Evolutionary conservation across 164 flowering plant genomes (phyloP).

Genomic region (Cinnamomum chago): DNA sequence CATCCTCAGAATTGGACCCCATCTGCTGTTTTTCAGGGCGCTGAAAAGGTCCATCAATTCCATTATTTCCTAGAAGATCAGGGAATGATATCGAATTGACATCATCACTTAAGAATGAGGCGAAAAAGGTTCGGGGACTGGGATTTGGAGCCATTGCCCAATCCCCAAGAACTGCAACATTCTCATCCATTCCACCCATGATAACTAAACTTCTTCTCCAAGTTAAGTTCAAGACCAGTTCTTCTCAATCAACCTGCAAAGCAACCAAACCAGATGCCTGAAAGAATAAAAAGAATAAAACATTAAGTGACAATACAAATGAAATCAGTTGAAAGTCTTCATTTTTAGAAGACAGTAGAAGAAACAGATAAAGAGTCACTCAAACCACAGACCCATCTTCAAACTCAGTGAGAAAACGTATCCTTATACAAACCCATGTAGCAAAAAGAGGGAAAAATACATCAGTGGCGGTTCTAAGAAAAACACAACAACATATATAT

Average conservation of each 20-base stretch:
- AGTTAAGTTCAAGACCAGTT: neutral
- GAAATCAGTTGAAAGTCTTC: neutral
- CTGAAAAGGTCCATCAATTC: slow-evolving; percentile 10
- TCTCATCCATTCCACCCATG: slow-evolving; percentile 62
- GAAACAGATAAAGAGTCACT: neutral
- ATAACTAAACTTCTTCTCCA: neutral
- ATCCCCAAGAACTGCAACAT: slow-evolving; percentile 54
- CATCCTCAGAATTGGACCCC: slow-evolving; percentile 11
- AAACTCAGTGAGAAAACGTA: neutral
- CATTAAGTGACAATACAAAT: neutral
- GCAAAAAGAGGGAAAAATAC: neutral
- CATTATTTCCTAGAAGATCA: slow-evolving; percentile 24
- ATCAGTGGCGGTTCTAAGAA: neutral
- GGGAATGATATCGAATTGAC: slow-evolving; percentile 24
- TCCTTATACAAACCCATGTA: neutral
- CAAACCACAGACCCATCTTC: neutral
- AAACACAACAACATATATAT: neutral
- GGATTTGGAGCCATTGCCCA: slow-evolving; percentile 56
- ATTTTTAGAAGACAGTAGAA: neutral
- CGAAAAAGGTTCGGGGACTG: slow-evolving; percentile 40
- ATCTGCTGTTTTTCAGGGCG: slow-evolving; percentile 8
- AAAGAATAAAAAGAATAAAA: neutral
- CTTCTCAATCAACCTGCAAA: neutral
- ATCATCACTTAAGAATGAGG: slow-evolving; percentile 39
- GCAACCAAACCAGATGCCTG: neutral